phyloP scores from a whole-genome alignment of 768 basidiomycete species.

The Auricularia auricula-judae region DNA sequence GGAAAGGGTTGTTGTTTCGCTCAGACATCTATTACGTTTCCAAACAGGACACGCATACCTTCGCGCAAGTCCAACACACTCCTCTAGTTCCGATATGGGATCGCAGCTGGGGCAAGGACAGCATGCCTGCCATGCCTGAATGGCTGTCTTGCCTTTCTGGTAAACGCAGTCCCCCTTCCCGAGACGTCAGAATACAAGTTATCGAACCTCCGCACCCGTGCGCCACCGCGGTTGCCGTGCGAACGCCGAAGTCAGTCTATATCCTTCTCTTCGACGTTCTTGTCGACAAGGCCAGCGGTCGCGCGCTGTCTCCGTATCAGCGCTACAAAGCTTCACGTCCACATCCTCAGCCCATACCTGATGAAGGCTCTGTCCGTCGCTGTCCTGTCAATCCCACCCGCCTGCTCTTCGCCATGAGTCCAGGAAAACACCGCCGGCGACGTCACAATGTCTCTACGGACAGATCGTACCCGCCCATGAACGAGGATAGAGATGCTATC shows the following conservation, averaged over 20 bases:
- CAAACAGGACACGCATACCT: background rate
- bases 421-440: background rate
- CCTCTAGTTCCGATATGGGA: background rate
- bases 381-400: background rate
- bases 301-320: background rate
- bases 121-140: background rate
- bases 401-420: background rate
- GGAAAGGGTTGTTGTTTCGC: background rate
- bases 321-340: background rate
- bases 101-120: background rate
- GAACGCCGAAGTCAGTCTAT: background rate
- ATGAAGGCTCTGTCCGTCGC: background rate
- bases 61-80: background rate
- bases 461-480: background rate
- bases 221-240: background rate
- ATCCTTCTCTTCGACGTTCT: background rate
- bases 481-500: background rate
- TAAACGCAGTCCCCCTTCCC: background rate
- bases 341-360: background rate
- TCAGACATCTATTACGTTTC: background rate
- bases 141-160: background rate
- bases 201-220: background rate
- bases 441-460: background rate
- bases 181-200: background rate
- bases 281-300: background rate